Evolutionary conservation across 495 filamentous ascomycete species (phyloP), one percentile per base, ranked within the genome.

Genomic region (Ramalina peruviana): DNA sequence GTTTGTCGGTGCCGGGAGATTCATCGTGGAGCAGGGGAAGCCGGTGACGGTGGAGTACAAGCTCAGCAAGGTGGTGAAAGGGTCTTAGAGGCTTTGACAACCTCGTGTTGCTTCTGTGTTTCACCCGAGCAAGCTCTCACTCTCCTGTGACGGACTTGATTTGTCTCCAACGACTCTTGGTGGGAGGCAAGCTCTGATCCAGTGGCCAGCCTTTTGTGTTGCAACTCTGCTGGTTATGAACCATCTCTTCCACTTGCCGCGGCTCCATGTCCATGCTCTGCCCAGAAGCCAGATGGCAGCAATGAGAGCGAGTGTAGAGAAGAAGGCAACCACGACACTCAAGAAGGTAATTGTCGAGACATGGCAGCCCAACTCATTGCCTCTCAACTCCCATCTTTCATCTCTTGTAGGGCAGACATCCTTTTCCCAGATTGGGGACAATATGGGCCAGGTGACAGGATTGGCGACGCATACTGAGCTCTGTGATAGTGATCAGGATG

Each of bases 41-140:
- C 67, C 72, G 1, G 46, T 66, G 4, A 61, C 71, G 36, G 76
- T 80, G 17, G 76, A 80, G 65, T 80, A 80, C 57, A 71, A 73
- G 58, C 67, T 82, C 55, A 73, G 75, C 53, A 72, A 78, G 64
- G 73, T 78, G 19, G 30, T 58, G 19, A 46, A 42, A 42, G 40
- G 40, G 1, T 42, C 40, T 4, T 42, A 23, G 10, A 11, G 1
- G 17, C 21, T 7, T 42, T 9, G 15, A 10, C 30, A 3, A 33
- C 9, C 30, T 13, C 30, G 9, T 4, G 9, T 12, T 33, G 30
- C 9, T 33, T 10, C 9, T 1, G 9, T 13, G 9, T 10, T 33
- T 33, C 30, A 33, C 7, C 30, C 30, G 3, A 33, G 30, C 12
- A 33, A 33, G 4, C 30, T 33, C 3, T 33, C 9, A 33, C 9